Evolutionary conservation across 2,329 filamentous ascomycete genomes (phyloP), one percentile per base, ranked within the genome.

Genomic region (Plenodomus tracheiphilus): DNA sequence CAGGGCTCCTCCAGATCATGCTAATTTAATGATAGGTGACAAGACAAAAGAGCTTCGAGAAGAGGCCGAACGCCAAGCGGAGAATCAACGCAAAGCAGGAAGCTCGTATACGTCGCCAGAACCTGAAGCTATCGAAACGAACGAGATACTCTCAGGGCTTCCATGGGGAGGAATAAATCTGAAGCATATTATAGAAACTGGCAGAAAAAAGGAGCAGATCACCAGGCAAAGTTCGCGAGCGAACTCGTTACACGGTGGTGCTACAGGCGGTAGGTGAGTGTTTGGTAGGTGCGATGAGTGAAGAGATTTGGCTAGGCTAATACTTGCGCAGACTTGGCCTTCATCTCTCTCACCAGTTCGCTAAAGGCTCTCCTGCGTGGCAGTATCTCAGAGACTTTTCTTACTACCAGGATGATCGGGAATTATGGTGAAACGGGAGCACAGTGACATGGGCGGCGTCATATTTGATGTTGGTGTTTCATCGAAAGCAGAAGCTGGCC

Each of bases 31-130:
- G 17, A 7, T 40, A 90, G 87, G 87, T 61, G 86, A 88, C 58
- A 90, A 89, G 63, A 79, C 80, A 1, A 83, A 83, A 62, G 85
- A 87, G 47, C 82, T 85, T 58, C 85, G 83, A 54, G 87, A 91
- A 65, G 83, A 80, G 41, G 74, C 78, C 9, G 83, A 87, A 58
- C 79, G 87, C 22, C 83, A 87, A 19, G 74, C 77, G 16, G 81
- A 83, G 49, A 88, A 91, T 64, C 78, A 81, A 64, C 76, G 83
- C 47, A 76, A 84, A 49, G 87, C 87, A 2, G 83, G 80, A 37
- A 81, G 81, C 65, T 80, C 81, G 51, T 91, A 91, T 66, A 78
- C 79, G 15, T 79, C 84, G 1, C 84, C 85, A 0, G 77, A 80
- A 17, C 75, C 83, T 3, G 74, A 77, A 13, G 83, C 87, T 35